phyloP scores from a whole-genome alignment of 2,329 filamentous ascomycete genomes.

The Cordyceps cateniannulata region DNA sequence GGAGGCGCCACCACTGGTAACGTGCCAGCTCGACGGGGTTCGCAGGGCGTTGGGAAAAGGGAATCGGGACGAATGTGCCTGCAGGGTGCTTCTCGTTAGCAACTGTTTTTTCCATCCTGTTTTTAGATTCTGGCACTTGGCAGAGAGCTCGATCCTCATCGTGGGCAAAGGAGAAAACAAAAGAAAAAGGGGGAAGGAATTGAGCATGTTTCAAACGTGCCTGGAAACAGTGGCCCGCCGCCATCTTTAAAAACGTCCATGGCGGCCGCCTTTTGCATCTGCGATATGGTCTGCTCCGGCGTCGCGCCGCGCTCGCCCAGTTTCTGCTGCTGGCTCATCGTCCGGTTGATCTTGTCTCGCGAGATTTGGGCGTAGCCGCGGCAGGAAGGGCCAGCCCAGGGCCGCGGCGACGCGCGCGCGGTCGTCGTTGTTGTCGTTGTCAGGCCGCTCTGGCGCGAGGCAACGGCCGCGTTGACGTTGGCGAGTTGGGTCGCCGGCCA shows the following conservation, averaged over 20 bases:
- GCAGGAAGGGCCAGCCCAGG: no score
- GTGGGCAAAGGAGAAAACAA: no score
- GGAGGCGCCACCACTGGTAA: conserved; percentile 33
- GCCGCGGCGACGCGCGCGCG: no score
- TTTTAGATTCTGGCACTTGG: no score
- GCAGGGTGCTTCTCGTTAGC: background rate
- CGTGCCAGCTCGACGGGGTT: conserved; percentile 22
- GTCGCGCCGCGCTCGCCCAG: conserved; percentile 18
- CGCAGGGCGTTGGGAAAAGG: conserved; percentile 28
- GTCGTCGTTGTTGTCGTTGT: no score
- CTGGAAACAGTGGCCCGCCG: conserved; percentile 29
- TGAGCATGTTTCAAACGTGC: conserved; percentile 14
- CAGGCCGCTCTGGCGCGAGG: no score
- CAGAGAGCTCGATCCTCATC: no score
- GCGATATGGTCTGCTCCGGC: conserved; percentile 23
- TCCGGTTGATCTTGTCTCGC: background rate
- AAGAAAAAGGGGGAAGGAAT: no score
- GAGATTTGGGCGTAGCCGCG: background rate
- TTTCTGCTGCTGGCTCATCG: background rate
- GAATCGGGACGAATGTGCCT: conserved; percentile 45
- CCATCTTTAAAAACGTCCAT: conserved; percentile 28
- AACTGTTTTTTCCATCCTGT: no score
- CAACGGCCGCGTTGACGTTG: no score
- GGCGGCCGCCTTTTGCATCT: conserved; percentile 25
- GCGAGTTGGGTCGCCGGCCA: background rate